A percentile compares a stretch with the other conserved stretches of the same genome.
phyloP scores from a whole-genome alignment of 225 moss, liverwort and hornwort species.

The Physcomitrium patens region DNA sequence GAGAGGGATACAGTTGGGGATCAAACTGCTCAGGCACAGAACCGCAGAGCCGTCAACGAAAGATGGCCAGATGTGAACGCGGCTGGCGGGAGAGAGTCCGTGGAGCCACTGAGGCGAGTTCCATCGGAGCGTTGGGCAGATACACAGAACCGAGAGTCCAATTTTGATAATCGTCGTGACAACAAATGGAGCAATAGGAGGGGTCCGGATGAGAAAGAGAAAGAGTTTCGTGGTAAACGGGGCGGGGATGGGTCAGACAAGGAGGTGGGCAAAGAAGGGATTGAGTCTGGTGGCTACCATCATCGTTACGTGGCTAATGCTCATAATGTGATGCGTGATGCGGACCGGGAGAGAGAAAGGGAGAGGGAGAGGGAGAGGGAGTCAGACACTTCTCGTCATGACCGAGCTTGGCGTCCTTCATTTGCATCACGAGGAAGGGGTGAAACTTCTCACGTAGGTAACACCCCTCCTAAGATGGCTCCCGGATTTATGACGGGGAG shows the following conservation, averaged over 20 bases:
- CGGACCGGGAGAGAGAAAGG: slow-evolving; percentile 48
- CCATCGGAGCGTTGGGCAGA: slow-evolving; percentile 66
- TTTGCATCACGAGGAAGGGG: slow-evolving; percentile 78
- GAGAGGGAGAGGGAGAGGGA: slow-evolving; percentile 48
- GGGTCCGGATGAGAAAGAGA: slow-evolving; percentile 76
- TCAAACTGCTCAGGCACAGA: slow-evolving; percentile 46
- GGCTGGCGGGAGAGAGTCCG: slow-evolving; percentile 52
- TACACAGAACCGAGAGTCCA: slow-evolving; percentile 58
- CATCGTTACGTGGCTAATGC: slow-evolving; percentile 46
- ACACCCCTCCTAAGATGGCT: slow-evolving; percentile 72
- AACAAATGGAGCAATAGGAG: slow-evolving; percentile 73
- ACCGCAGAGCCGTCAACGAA: slow-evolving; percentile 53
- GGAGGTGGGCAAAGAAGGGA: slow-evolving; percentile 59
- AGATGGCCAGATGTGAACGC: slow-evolving; percentile 60
- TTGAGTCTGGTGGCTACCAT: slow-evolving; percentile 49
- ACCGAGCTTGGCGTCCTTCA: slow-evolving; percentile 76
- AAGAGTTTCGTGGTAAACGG: slow-evolving; percentile 68
- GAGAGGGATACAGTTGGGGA: slow-evolving; percentile 61
- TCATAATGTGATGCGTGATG: slow-evolving; percentile 44
- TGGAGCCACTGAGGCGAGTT: slow-evolving; percentile 50
- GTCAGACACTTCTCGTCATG: slow-evolving; percentile 53
- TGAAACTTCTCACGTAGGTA: slow-evolving; percentile 71
- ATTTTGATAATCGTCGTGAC: slow-evolving; percentile 72
- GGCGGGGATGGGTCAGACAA: slow-evolving; percentile 59
- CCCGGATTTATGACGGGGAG: slow-evolving; percentile 91